Conservation (phyloP, 1,284 basidiomycete species). For the Apiotrichum porosum region DNA sequence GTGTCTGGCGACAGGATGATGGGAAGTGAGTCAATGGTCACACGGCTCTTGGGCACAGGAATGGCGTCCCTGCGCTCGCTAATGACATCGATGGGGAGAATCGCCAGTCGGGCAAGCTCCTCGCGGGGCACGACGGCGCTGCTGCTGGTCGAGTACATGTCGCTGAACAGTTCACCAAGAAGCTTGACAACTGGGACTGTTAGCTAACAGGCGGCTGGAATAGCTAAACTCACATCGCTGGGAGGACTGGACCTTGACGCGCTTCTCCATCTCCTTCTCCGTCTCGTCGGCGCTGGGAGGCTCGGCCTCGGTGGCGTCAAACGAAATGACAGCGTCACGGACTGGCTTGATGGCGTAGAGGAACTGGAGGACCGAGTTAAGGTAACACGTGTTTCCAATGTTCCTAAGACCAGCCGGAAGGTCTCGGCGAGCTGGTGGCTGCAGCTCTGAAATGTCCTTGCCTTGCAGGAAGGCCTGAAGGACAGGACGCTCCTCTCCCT, state of each 20-base stretch:
- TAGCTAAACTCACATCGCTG: slow-evolving; percentile 32
- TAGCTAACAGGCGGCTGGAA: neutral
- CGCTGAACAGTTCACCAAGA: slow-evolving; percentile 36
- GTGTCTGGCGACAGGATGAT: slow-evolving; percentile 11
- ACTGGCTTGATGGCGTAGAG: slow-evolving; percentile 45
- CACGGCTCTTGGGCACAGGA: slow-evolving; percentile 1
- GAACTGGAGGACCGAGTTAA: slow-evolving; percentile 48
- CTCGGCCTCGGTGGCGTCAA: slow-evolving; percentile 12
- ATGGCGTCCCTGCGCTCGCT: slow-evolving; percentile 8
- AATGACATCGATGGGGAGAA: slow-evolving; percentile 20
- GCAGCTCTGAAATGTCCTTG: slow-evolving; percentile 21
- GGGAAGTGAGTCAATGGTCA: slow-evolving; percentile 13
- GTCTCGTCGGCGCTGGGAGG: neutral
- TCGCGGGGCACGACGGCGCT: slow-evolving; percentile 42
- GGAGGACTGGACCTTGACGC: slow-evolving; percentile 16
- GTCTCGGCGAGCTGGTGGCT: slow-evolving; percentile 30
- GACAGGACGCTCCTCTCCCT: slow-evolving; percentile 34
- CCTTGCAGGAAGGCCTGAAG: slow-evolving; percentile 31
- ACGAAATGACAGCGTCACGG: slow-evolving; percentile 38
- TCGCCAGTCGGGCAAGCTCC: slow-evolving; percentile 47
- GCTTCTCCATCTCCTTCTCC: slow-evolving; percentile 8
- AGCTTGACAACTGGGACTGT: slow-evolving; percentile 33
- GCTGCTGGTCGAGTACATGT: slow-evolving; percentile 38
- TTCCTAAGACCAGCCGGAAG: slow-evolving; percentile 47
- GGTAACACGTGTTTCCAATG: slow-evolving; percentile 48